Percentiles rank a stretch among this genome's conserved stretches.
Conservation (phyloP, 768 basidiomycete genomes). For the Xerocomus brunneocitrinus region DNA sequence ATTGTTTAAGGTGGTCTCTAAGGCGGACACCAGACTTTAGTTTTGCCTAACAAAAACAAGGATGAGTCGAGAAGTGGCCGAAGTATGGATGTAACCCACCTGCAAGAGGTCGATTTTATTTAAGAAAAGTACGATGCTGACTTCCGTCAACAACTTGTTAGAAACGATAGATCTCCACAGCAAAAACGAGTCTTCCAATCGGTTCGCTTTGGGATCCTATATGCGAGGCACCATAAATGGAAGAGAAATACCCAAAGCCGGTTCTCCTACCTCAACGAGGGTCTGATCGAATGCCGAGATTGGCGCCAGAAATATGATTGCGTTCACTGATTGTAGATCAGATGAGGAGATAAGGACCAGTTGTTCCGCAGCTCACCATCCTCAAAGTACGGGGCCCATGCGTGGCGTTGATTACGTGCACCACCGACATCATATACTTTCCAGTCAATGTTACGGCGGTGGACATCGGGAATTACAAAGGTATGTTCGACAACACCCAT, state of each 20-base stretch:
- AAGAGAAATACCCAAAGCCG: conserved; percentile 4
- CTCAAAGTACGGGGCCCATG: conserved; percentile 88
- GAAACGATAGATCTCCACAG: conserved; percentile 72
- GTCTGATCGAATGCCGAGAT: conserved; percentile 87
- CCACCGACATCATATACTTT: conserved; percentile 86
- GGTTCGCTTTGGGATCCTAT: conserved; percentile 70
- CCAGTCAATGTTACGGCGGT: conserved; percentile 62
- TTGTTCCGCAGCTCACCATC: conserved; percentile 46
- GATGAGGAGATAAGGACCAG: neutral
- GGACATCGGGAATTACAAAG: conserved; percentile 59
- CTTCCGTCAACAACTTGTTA: conserved; percentile 66
- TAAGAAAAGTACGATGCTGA: conserved; percentile 76
- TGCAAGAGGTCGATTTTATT: conserved; percentile 79
- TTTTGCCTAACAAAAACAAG: conserved; percentile 47
- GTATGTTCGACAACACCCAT: conserved; percentile 77
- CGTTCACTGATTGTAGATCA: conserved; percentile 52
- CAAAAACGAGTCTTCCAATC: conserved; percentile 73
- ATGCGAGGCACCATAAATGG: neutral
- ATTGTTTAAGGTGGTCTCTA: conserved; percentile 62
- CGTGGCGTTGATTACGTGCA: conserved; percentile 72
- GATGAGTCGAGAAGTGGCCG: neutral
- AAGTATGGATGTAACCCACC: conserved; percentile 33
- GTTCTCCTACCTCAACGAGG: conserved; percentile 52
- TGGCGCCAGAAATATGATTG: conserved; percentile 84
- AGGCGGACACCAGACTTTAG: conserved; percentile 72